Evolutionary conservation across 2,329 filamentous ascomycete genomes (phyloP), one percentile per base, ranked within the genome.

Genomic region (Thielaviopsis populi): DNA sequence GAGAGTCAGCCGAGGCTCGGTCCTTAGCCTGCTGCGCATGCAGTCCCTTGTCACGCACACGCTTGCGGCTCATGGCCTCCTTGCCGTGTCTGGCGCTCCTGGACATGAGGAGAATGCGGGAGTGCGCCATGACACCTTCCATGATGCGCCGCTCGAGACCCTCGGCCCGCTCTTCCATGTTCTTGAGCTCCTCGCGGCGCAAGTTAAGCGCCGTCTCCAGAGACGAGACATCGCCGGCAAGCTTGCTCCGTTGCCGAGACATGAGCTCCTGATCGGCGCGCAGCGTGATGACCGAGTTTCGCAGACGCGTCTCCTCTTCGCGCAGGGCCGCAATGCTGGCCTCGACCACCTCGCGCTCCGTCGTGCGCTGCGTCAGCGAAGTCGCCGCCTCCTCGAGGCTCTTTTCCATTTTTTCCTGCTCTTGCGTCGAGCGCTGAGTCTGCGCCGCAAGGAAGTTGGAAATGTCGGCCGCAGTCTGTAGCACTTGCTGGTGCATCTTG

Each of bases 121-220:
- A 96, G 72, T 97, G 92, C 69, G 97, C 91, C 76, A 99, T 95
- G 67, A 97, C 89, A 30, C 92, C 91, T 68, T 97, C 92, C 40
- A 99, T 77, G 69, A 99, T 96, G 30, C 94, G 86, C 62, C 91
- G 88, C 75, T 99, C 94, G 27, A 99, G 79, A 2, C 84, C 83
- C 72, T 96, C 91, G 2, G 92, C 94, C 67, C 92, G 88, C 11
- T 82, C 78, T 72, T 97, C 92, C 88, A 99, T 96, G 30, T 88
- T 81, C 56, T 89, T 84, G 66, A 99, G 83, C 75, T 97, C 94
- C 69, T 97, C 92, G 54, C 89, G 87, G 63, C 94, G 87, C 64
- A 97, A 85, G 19, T 87, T 84, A 37, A 97, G 81, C 0, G 94
- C 92, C 8, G 90, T 97, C 72, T 97, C 90, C 1, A 99, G 81